Conservation (phyloP, 306 rosid genomes). For the Trifolium pratense region DNA sequence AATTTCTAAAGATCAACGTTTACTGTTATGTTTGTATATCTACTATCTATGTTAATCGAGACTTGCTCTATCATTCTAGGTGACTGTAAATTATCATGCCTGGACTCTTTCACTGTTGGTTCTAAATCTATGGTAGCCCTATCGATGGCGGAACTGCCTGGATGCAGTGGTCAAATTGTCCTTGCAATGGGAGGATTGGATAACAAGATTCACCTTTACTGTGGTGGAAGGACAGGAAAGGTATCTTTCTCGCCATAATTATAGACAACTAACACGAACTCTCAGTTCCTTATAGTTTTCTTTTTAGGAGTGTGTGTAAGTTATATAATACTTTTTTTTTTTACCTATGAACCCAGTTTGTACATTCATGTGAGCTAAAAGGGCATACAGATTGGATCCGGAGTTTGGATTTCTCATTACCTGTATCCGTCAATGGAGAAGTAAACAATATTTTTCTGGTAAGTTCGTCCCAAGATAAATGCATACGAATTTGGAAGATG, state of each 20-base stretch:
- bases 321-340: conserved; percentile 29
- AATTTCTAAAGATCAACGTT: conserved; percentile 12
- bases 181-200: conserved; percentile 98
- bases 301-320: not conserved
- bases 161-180: conserved; percentile 63
- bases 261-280: conserved; percentile 20
- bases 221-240: conserved; percentile 81
- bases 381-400: conserved; percentile 99
- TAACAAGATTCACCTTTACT: conserved; percentile 90
- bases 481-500: conserved; percentile 93
- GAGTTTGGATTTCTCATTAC: conserved; percentile 91
- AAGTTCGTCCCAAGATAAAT: conserved; percentile 92
- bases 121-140: conserved; percentile 86
- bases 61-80: conserved; percentile 55
- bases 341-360: conserved; percentile 57
- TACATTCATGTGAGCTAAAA: conserved; percentile 81
- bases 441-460: conserved; percentile 72
- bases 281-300: conserved; percentile 10
- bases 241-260: conserved; percentile 46
- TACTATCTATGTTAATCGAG: not conserved
- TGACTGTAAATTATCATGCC: conserved; percentile 62
- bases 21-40: conserved; percentile 1
- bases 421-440: conserved; percentile 56
- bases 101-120: conserved; percentile 78
- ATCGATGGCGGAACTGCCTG: conserved; percentile 84